phyloP scores from a whole-genome alignment of 179 eudicot species.

The Monotropa hypopitys region DNA sequence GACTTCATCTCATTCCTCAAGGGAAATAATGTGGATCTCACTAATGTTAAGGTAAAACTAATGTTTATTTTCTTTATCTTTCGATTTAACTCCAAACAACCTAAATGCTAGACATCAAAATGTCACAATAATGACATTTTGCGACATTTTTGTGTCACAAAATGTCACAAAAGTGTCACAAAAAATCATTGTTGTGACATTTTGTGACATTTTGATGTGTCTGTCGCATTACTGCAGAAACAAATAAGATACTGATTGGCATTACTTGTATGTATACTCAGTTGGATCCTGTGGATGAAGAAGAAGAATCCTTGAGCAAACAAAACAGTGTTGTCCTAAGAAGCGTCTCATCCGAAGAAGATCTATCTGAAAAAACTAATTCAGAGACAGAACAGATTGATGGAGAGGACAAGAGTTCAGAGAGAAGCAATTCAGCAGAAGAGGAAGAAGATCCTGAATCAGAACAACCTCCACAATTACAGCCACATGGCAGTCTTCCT shows the following conservation, averaged over 20 bases:
- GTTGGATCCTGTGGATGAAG: conserved; percentile 73
- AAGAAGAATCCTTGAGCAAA: conserved; percentile 35
- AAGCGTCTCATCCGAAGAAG: conserved; percentile 61
- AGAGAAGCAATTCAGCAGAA: conserved; percentile 12
- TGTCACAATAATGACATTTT: too few relatives aligned
- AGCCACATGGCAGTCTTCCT: conserved; percentile 12
- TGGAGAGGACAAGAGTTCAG: conserved; percentile 8
- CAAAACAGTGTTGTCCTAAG: conserved; percentile 34
- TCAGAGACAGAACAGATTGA: conserved; percentile 22
- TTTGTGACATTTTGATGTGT: too few relatives aligned
- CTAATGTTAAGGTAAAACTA: conserved; percentile 59
- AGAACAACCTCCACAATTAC: conserved; percentile 12
- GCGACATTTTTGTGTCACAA: too few relatives aligned
- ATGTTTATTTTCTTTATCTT: neutral
- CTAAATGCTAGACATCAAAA: too few relatives aligned
- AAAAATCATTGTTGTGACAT: too few relatives aligned
- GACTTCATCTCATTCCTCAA: conserved; percentile 65
- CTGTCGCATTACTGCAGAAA: too few relatives aligned
- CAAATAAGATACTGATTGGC: conserved; percentile 8
- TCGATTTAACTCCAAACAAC: neutral
- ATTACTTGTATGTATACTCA: conserved; percentile 15
- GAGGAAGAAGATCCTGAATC: conserved; percentile 11
- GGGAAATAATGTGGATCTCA: conserved; percentile 58
- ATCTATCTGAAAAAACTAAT: conserved; percentile 23
- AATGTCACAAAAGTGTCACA: too few relatives aligned